Evolutionary conservation across 495 filamentous ascomycete species (phyloP).

Genomic region (Tuber borchii): DNA sequence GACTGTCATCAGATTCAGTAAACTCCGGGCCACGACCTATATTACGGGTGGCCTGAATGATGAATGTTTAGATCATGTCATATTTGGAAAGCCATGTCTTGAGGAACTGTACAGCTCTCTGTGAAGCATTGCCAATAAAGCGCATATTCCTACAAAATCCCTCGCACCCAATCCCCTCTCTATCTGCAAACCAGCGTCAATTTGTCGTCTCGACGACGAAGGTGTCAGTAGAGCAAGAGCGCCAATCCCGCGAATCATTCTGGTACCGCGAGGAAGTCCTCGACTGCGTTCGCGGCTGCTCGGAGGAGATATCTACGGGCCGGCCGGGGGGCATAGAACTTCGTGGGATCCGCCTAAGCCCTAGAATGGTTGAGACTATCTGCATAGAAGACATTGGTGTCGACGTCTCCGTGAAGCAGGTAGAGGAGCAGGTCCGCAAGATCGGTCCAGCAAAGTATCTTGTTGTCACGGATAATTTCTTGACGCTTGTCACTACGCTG

Average conservation of each 20-base stretch:
- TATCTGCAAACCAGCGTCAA: constrained; percentile 73
- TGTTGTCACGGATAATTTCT: constrained; percentile 63
- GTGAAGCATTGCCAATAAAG: constrained; percentile 77
- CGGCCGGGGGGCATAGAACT: constrained; percentile 68
- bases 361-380: constrained; percentile 76
- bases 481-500: constrained; percentile 60
- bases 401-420: constrained; percentile 51
- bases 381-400: constrained; percentile 74
- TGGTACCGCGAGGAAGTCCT: constrained; percentile 87
- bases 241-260: constrained; percentile 72
- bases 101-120: constrained; percentile 76
- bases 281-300: constrained; percentile 60
- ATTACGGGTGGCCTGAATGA: constrained; percentile 63
- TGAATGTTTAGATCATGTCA: constrained; percentile 60
- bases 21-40: constrained; percentile 64
- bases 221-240: constrained; percentile 69
- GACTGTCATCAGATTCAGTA: constrained; percentile 69
- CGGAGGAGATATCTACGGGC: constrained; percentile 57
- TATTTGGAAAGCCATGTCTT: constrained; percentile 65
- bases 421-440: constrained; percentile 35
- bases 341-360: constrained; percentile 61
- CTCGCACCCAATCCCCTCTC: constrained; percentile 66
- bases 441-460: constrained; percentile 48
- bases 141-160: constrained; percentile 71
- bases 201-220: constrained; percentile 80